A percentile compares a stretch with the other conserved stretches of the same genome.
phyloP scores from a whole-genome alignment of 257 asterid species.

The Primulina huaijiensis region DNA sequence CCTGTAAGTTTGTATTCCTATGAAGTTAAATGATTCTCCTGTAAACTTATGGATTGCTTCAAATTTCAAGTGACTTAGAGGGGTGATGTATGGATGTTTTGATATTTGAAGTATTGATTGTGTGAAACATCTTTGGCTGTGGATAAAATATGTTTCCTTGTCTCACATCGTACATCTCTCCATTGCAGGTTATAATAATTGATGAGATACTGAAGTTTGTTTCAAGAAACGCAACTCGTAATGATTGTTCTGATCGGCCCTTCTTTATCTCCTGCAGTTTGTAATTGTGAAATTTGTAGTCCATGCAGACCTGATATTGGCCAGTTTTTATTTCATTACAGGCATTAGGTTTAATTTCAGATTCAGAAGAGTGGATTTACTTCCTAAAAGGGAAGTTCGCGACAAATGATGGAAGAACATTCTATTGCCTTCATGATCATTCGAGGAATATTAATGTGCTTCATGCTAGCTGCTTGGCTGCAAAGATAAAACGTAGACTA shows the following conservation, averaged over 20 bases:
- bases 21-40: background rate
- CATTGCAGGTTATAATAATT: constrained; percentile 76
- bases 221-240: constrained; percentile 67
- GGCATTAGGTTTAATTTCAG: constrained; percentile 61
- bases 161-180: constrained; percentile 10
- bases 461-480: background rate
- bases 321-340: constrained; percentile 27
- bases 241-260: background rate
- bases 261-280: background rate
- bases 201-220: constrained; percentile 93
- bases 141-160: background rate
- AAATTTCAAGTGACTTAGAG: background rate
- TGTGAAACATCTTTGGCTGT: background rate
- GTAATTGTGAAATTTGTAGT: background rate
- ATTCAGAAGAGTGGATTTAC: constrained; percentile 73
- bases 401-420: constrained; percentile 41
- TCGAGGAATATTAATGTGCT: constrained; percentile 3
- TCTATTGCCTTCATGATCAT: background rate
- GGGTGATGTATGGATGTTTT: background rate
- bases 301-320: constrained; percentile 16
- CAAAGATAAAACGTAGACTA: background rate
- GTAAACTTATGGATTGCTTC: constrained; percentile 4
- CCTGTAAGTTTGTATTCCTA: constrained; percentile 61
- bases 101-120: background rate
- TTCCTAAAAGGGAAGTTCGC: constrained; percentile 70